phyloP scores from a whole-genome alignment of 805 yeast species.

The Sugiyamaella lignohabitans region DNA sequence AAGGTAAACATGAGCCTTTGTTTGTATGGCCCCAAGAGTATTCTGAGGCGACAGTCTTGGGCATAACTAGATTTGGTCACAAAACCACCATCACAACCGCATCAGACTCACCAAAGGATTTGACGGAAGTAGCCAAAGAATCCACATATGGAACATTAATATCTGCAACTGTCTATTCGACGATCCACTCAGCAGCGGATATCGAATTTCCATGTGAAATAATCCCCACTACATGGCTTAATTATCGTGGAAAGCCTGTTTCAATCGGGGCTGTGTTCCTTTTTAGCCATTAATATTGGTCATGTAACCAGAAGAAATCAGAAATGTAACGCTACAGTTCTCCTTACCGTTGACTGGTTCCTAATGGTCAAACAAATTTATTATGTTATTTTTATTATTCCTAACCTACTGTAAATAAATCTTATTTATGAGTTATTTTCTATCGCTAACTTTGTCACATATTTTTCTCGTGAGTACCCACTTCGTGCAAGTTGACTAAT shows the following conservation, averaged over 20 bases:
- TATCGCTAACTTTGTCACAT: too few species aligned
- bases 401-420: too few species aligned
- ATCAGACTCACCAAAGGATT: background rate
- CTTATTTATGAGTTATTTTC: too few species aligned
- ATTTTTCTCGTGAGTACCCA: too few species aligned
- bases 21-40: conserved; percentile 7
- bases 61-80: background rate
- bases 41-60: background rate
- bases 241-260: background rate
- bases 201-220: background rate
- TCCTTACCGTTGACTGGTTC: too few species aligned
- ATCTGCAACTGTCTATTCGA: conserved; percentile 5
- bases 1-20: too few species aligned
- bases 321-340: too few species aligned
- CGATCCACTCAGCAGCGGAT: background rate
- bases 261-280: background rate
- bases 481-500: too few species aligned
- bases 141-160: background rate
- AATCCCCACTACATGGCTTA: conserved; percentile 1
- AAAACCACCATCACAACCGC: conserved; percentile 2
- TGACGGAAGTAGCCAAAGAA: background rate
- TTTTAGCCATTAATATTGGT: too few species aligned
- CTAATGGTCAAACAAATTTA: too few species aligned
- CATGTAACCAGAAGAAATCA: too few species aligned
- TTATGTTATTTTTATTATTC: too few species aligned